Percentiles rank a stretch among this genome's conserved stretches.
Conservation (phyloP, 306 rosid genomes). For the Dicorynia guianensis region DNA sequence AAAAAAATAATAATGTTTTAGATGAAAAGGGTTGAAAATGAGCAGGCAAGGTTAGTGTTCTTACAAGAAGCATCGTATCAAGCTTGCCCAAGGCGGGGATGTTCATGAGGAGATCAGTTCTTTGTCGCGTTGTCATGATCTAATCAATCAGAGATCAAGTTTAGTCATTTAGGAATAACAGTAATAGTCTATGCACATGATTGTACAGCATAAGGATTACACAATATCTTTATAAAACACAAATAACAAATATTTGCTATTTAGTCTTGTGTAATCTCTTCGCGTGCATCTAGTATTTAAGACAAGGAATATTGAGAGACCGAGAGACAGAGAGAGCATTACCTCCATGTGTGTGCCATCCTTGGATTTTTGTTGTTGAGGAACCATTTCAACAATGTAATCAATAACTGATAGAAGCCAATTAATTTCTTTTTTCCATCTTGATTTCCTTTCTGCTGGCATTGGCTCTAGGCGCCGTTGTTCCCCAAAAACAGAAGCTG, state of each 20-base stretch:
- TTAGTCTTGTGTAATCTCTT: too few relatives aligned
- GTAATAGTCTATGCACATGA: too few relatives aligned
- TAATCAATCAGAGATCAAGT: constrained; percentile 47
- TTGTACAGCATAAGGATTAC: too few relatives aligned
- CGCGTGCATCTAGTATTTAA: too few relatives aligned
- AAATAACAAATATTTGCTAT: too few relatives aligned
- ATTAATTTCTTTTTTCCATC: constrained; percentile 91
- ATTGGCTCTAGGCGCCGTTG: constrained; percentile 89
- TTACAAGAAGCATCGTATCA: constrained; percentile 90
- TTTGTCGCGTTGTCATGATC: constrained; percentile 94
- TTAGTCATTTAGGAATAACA: constrained; percentile 20
- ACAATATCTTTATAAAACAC: too few relatives aligned
- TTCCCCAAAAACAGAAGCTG: constrained; percentile 97
- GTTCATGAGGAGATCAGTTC: constrained; percentile 95
- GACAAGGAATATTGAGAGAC: not conserved
- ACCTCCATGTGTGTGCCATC: constrained; percentile 95
- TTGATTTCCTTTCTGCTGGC: constrained; percentile 71
- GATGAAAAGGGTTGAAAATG: not conserved
- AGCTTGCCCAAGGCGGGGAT: constrained; percentile 93
- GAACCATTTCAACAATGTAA: constrained; percentile 89
- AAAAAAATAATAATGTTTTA: constrained; percentile 7
- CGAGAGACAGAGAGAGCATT: not conserved
- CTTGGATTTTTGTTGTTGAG: constrained; percentile 78
- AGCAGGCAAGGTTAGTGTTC: constrained; percentile 34
- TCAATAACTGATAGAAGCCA: constrained; percentile 88